phyloP scores from a whole-genome alignment of 2,329 filamentous ascomycete genomes.

The Pestalotiopsis sp. region DNA sequence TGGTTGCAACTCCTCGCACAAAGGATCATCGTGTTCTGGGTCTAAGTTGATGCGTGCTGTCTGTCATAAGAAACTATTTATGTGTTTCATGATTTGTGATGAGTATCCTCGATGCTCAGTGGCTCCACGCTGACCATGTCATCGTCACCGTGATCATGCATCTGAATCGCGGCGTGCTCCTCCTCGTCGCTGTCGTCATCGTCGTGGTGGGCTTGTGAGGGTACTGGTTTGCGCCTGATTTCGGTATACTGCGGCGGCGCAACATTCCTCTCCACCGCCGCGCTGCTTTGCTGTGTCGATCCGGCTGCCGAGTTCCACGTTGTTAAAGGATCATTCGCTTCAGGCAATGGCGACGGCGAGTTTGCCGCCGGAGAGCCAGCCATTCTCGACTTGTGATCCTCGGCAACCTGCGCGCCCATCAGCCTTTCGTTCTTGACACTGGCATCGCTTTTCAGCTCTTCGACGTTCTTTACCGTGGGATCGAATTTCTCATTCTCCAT shows the following conservation, averaged over 20 bases:
- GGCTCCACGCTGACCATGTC: conserved; percentile 30
- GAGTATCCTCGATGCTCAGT: conserved; percentile 20
- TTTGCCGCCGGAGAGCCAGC: background rate
- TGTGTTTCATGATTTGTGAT: background rate
- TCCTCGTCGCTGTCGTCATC: conserved; percentile 29
- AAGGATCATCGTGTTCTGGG: too few relatives aligned
- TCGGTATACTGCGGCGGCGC: conserved; percentile 6
- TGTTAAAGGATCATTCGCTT: conserved; percentile 10
- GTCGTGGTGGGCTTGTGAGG: conserved; percentile 15
- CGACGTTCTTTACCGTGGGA: conserved; percentile 25
- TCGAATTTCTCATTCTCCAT: conserved; percentile 30
- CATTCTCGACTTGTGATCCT: conserved; percentile 6
- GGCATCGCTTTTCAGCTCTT: conserved; percentile 26
- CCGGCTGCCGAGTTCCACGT: background rate
- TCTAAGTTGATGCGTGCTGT: background rate
- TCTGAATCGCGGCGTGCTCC: conserved; percentile 37
- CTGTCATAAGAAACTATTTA: background rate
- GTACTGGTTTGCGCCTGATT: background rate
- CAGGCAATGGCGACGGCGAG: conserved; percentile 6
- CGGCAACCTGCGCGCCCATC: conserved; percentile 14
- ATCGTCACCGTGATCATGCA: conserved; percentile 39
- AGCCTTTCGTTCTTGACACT: conserved; percentile 21
- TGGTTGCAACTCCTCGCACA: too few relatives aligned
- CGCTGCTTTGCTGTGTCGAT: background rate
- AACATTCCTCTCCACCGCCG: background rate